phyloP scores from a whole-genome alignment of 2,329 filamentous ascomycete species.

The Sporothrix curviconia region DNA sequence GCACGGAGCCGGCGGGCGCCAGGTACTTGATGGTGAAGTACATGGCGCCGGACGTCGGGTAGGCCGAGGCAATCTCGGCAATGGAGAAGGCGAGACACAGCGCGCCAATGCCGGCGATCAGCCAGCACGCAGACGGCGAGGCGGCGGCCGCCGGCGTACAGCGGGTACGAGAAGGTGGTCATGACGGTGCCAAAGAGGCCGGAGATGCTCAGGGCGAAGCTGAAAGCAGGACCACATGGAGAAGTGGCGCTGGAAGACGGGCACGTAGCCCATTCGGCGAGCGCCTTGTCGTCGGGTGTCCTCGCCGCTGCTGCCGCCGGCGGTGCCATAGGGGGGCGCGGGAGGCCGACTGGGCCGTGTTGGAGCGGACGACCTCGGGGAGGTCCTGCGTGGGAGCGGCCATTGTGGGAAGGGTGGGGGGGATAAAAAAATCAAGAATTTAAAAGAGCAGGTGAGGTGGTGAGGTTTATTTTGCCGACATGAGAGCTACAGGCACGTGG shows the following conservation, averaged over 20 bases:
- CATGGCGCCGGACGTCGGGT: slow-evolving; percentile 43
- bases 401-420: background rate
- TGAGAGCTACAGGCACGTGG: background rate
- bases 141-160: slow-evolving; percentile 47
- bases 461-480: background rate
- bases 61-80: slow-evolving; percentile 51
- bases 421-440: background rate
- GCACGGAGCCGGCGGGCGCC: slow-evolving; percentile 40
- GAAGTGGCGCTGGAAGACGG: slow-evolving; percentile 51
- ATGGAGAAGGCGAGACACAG: slow-evolving; percentile 50
- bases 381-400: too few relatives aligned
- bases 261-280: slow-evolving; percentile 34
- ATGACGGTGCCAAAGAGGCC: slow-evolving; percentile 50
- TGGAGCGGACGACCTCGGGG: background rate
- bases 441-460: background rate
- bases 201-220: slow-evolving; percentile 52
- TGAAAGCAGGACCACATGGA: slow-evolving; percentile 51
- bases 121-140: slow-evolving; percentile 52
- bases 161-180: slow-evolving; percentile 49
- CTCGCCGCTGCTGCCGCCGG: slow-evolving; percentile 14
- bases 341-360: background rate
- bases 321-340: background rate
- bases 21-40: slow-evolving; percentile 53
- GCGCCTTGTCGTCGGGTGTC: slow-evolving; percentile 27
- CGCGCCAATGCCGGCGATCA: slow-evolving; percentile 49